Evolutionary conservation across 2,329 filamentous ascomycete species (phyloP), one percentile per base, ranked within the genome.

Genomic region (Trichoderma pleuroti): DNA sequence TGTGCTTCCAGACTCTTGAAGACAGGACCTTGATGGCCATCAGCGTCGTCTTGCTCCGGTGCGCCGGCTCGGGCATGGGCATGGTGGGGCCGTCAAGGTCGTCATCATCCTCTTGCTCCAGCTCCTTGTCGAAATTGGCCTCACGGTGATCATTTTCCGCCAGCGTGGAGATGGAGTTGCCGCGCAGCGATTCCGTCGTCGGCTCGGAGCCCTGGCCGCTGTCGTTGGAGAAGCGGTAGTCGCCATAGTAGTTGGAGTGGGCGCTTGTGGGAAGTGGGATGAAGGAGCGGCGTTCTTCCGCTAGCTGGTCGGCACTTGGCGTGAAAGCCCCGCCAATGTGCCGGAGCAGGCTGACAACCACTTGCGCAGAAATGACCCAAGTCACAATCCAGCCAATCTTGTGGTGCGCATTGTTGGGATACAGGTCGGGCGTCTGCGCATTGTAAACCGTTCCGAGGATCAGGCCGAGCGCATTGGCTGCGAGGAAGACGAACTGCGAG

Each of bases 311-410:
- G 49, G 30, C 42, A 34, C 9, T 34, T 8, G 36, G 65, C 24
- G 49, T 62, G 21, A 74, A 36, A 4, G 64, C 72, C 2, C 74
- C 74, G 14, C 86, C 85, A 72, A 92, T 87, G 54, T 86, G 82
- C 66, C 90, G 89, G 60, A 93, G 81, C 68, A 93, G 78, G 62
- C 89, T 88, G 78, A 97, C 83, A 49, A 91, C 76, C 18, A 91
- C 86, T 82, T 97, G 95, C 0, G 86, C 89, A 66, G 85, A 85
- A 12, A 92, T 85, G 5, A 94, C 84, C 84, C 88, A 92, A 4
- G 92, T 95, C 34, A 91, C 86, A 54, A 93, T 85, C 95, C 95
- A 98, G 68, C 94, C 94, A 56, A 95, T 86, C 79, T 92, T 94
- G 82, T 94, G 90, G 80, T 98, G 94, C n/a, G 91, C 88, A 78